A percentile compares a stretch with the other conserved stretches of the same genome.
These are phyloP conservation scores for Acanthamoeba culbertsoni DNA, from an alignment of 208 protist species.

Conservation along the genomic window DNA sequence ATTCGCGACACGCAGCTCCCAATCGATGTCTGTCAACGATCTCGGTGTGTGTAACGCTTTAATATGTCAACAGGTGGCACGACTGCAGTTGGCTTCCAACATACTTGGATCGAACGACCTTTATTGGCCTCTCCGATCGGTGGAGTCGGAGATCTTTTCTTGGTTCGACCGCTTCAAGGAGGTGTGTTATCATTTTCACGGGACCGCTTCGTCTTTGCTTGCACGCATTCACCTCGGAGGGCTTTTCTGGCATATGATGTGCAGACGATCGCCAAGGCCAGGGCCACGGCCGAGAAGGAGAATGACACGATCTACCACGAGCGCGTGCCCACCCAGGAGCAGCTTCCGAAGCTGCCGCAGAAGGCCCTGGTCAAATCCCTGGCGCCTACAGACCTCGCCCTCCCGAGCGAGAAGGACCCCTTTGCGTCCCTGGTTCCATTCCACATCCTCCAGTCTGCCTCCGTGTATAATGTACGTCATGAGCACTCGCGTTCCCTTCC, in stretches of 20 bases:
- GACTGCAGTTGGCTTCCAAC: not conserved
- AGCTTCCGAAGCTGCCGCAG: not conserved
- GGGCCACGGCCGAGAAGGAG: not conserved
- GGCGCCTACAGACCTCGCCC: not conserved
- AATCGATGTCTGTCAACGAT: not conserved
- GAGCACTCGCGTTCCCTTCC: not conserved
- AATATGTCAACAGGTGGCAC: not conserved
- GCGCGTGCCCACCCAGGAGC: not conserved
- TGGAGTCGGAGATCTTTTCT: not conserved
- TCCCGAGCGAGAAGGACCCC: not conserved
- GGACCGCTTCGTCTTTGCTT: not conserved
- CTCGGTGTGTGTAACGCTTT: no score
- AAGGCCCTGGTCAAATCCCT: constrained; percentile 5
- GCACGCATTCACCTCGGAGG: not conserved
- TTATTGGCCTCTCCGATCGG: not conserved
- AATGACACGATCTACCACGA: constrained; percentile 30
- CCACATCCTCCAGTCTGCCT: not conserved
- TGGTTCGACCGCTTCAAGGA: not conserved
- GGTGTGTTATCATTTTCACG: not conserved
- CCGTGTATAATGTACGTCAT: constrained; percentile 8
- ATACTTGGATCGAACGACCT: not conserved
- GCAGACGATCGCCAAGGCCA: not conserved
- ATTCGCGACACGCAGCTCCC: not conserved
- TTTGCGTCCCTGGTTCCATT: not conserved
- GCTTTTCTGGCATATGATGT: not conserved